Evolutionary conservation across 2,329 filamentous ascomycete genomes (phyloP).

Genomic region (Aulographum hederae): DNA sequence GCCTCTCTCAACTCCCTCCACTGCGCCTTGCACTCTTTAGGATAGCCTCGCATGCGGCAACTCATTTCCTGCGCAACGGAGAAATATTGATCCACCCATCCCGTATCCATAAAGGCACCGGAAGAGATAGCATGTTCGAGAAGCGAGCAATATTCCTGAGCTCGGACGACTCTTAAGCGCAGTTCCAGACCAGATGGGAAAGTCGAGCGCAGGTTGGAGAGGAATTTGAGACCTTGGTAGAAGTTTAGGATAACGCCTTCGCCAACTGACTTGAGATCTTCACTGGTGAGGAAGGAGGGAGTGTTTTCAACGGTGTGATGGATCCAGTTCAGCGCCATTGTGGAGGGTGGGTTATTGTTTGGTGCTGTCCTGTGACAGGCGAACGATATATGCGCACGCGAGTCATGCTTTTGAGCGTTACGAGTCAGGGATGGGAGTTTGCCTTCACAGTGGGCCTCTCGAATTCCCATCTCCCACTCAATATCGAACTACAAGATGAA

Average conservation of each 20-base stretch:
- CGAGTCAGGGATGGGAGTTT: too few species aligned
- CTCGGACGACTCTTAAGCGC: background rate
- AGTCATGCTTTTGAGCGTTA: too few species aligned
- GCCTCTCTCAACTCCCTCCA: background rate
- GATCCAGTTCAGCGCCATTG: background rate
- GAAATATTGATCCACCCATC: conserved; percentile 2
- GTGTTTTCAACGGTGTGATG: background rate
- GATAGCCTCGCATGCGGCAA: conserved; percentile 1
- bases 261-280: conserved; percentile 1
- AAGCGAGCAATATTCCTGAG: background rate
- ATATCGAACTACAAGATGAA: too few species aligned
- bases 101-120: conserved; percentile 2
- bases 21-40: conserved; percentile 1
- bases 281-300: background rate
- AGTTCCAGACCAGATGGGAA: conserved; percentile 1
- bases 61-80: background rate
- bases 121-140: conserved; percentile 1
- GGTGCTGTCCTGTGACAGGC: too few species aligned
- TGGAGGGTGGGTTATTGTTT: too few species aligned
- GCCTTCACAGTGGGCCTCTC: too few species aligned
- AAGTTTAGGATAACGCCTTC: background rate
- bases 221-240: conserved; percentile 2
- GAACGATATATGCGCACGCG: too few species aligned
- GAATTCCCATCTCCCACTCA: too few species aligned
- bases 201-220: conserved; percentile 1